Conservation (phyloP, 768 basidiomycete species). For the Phlebiopsis flavidoalba region DNA sequence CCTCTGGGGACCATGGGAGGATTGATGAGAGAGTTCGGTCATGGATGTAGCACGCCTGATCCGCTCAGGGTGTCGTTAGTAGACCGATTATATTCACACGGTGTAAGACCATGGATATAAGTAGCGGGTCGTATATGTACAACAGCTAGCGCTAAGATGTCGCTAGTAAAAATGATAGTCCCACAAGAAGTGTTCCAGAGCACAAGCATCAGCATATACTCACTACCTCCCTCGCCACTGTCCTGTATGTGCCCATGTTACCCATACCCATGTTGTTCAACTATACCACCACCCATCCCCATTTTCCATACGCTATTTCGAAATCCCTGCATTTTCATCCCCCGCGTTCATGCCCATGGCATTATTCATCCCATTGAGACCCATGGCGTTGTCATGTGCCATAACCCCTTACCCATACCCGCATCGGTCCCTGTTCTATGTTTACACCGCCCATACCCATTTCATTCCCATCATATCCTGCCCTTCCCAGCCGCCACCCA, state of each 20-base stretch:
- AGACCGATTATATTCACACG: too few species aligned
- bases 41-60: too few species aligned
- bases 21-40: too few species aligned
- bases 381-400: conserved; percentile 28
- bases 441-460: conserved; percentile 35
- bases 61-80: too few species aligned
- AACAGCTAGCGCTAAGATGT: background rate
- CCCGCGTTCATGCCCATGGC: conserved; percentile 19
- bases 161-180: background rate
- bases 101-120: background rate
- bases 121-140: background rate
- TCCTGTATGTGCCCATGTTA: conserved; percentile 29
- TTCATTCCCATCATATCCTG: conserved; percentile 30
- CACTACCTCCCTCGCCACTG: conserved; percentile 26
- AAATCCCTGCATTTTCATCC: conserved; percentile 16
- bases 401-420: conserved; percentile 12
- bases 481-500: conserved; percentile 11
- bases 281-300: conserved; percentile 16
- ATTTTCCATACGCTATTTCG: conserved; percentile 16
- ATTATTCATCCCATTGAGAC: conserved; percentile 15
- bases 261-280: conserved; percentile 21
- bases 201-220: background rate
- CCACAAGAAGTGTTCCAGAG: background rate
- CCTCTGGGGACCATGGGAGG: too few species aligned
- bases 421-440: conserved; percentile 24